Percentiles rank a stretch among this genome's conserved stretches.
These are phyloP conservation scores for Salicornia ramosissima DNA, from an alignment of 148 eudicot genomes.

Conservation along the genomic window DNA sequence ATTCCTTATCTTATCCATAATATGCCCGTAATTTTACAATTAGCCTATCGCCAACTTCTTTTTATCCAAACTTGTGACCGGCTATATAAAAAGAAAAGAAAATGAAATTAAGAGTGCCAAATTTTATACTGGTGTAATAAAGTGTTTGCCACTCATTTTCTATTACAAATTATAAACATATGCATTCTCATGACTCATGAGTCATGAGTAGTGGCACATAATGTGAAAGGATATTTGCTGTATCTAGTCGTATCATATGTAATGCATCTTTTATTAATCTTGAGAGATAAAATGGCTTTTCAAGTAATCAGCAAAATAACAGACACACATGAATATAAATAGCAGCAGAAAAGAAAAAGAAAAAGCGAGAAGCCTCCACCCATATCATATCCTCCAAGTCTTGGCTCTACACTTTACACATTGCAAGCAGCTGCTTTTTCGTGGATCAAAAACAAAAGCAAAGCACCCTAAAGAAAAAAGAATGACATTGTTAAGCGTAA, in stretches of 20 bases:
- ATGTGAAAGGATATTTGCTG: slow-evolving; percentile 12
- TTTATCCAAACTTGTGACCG: no score
- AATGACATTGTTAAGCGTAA: not conserved
- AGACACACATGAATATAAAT: not conserved
- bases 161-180: not conserved
- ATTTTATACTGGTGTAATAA: no score
- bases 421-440: slow-evolving; percentile 21
- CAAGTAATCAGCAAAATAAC: slow-evolving; percentile 9
- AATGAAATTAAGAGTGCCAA: no score
- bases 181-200: not conserved
- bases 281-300: slow-evolving; percentile 25
- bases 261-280: slow-evolving; percentile 3
- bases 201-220: not conserved
- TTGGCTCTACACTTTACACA: slow-evolving; percentile 26
- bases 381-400: slow-evolving; percentile 14
- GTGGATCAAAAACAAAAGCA: slow-evolving; percentile 22
- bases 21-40: no score
- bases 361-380: slow-evolving; percentile 4
- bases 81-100: no score
- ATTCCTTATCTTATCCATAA: no score
- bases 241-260: no score
- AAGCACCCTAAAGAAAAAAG: slow-evolving; percentile 24
- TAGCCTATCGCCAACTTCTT: no score
- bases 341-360: not conserved
- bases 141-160: not conserved